Base-by-base conservation (phyloP, 768 basidiomycete species). In the Boletus bicolor region DNA sequence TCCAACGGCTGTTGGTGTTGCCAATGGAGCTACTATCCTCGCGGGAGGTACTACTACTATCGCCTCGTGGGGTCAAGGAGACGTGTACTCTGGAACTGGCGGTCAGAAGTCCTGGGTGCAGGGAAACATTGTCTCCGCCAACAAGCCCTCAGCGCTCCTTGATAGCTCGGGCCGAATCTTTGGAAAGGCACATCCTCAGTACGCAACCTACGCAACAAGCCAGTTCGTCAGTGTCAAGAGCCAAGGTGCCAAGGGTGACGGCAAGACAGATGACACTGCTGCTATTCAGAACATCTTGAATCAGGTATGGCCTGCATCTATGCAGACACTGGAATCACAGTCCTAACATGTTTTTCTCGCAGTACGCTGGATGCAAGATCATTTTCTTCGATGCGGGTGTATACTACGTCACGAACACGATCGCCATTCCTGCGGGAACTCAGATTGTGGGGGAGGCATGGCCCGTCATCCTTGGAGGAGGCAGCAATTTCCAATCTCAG, bases 381-480 rank as follows among this genome's bases (percentile, higher is more conserved):
- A 84, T 92, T 45, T 91, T 89, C 76, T 83, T 91, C 65, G 90
- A 92, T 59, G 85, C 86, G 1, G 81, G 81, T 7, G 75, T 74
- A 17, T 82, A 81, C 69, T 59, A 74, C 45, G 71, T 81, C 52
- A 73, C 76, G 19, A 24, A 72, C 53, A 82, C 80, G n/a, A 71
- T 82, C 44, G 69, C 64, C 34, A 76, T 82, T 41, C 80, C 81
- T 19, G 72, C 75, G 1, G 79, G 78, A 42, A 69, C 76, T 10
- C 76, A 74, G 51, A 64, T 82, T 35, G 75, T 79, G 15, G 81
- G 80, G 30, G 80, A 82, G 62, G 78, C 68, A n/a, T 82, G 80
- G 81, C 63, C 76, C 1, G 71, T 73, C 34, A 78, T 82, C 52
- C 69, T 79, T 53, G 80, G 68, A 39, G 67, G 70, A 15, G 81